Base-by-base conservation (phyloP, 2,329 filamentous ascomycete genomes). In the Cladosporium sp. region DNA sequence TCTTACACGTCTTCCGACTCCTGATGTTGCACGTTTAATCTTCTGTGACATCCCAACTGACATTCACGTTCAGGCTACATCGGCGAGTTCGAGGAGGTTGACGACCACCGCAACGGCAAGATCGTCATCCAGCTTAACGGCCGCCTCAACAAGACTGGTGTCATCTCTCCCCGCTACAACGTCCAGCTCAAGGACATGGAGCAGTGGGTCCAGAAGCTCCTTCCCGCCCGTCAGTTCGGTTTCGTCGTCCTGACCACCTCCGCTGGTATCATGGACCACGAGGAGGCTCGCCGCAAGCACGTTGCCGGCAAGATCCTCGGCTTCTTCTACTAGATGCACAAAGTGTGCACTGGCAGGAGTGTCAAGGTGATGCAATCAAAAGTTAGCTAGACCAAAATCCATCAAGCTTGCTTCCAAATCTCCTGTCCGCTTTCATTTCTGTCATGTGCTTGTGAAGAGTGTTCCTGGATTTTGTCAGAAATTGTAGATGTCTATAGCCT, bases 201-300 rank as follows among this genome's bases (percentile, higher is more conserved):
- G 90, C 97, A 97, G 86, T 99, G 94, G 94, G 92, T 97, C 73
- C 91, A 96, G 83, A 96, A 96, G 88, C 89, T 99, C 76, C 87
- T 99, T 67, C 94, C 94, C 70, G 92, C 94, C 69, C 94, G 94
- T 97, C 94, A 99, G 83, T 99, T 99, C 86, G 94, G 94, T 76
- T 97, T 92, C 84, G 91, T 99, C 76, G 92, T 99, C 81, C 89
- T 99, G 74, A 99, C 94, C 80, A 99, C 94, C 81, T 97, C 92
- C 63, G 92, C 94, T 67, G 94, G 94, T 80, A 99, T 99, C 81
- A 97, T 99, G 93, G 94, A 99, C 84, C 94, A 99, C 84, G 94
- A 99, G 86, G 94, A 99, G 88, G 94, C 94, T 71, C 86, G 94
- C 77, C 86, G 94, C 80, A 97, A 97, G 88, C 94, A 99, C 84